Evolutionary conservation across 805 yeast genomes (phyloP), one percentile per base, ranked within the genome.

Genomic region (Kluyveromyces starmeri): DNA sequence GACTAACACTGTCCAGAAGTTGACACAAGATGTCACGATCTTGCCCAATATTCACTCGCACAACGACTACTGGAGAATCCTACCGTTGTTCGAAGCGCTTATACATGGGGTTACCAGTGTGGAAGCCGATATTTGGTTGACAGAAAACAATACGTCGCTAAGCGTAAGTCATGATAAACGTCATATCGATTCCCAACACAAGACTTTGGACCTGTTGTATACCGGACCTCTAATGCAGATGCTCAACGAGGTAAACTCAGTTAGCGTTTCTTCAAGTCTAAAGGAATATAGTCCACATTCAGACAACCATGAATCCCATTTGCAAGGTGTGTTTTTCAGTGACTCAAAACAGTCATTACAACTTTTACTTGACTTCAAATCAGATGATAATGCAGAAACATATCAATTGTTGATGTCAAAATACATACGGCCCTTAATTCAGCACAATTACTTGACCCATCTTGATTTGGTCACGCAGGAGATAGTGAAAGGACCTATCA

Each of bases 91-190:
- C 34, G 78, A 76, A 39, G 84, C 83, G 0, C 50, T 67, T 9
- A 45, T 50, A 4, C 41, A 48, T 15, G 86, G 84, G 2, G 64
- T 71, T 23, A 62, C 63, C 27, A 71, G 80, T 32, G 63, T 78
- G 1, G 86, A 78, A 53, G 78, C 78, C n/a, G 86, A 78, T 46
- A 66, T 75, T 12, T 77, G 80, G 81, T 55, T 55, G 29, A 54
- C 57, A 4, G 47, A 55, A 4, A 58, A 55, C 10, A 59, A 59
- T 22, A 47, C 58, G 28, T 65, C 64, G 26, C 53, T 78, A 11
- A 77, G 68, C 32, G 82, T 80, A 18, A 85, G 85, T 2, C 88
- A 81, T 50, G 70, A 70, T 38, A 59, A 62, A 36, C 59, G 61
- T 5, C 67, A 66, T 28, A 55, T 80, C 39, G 56, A 61, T 23